Base-by-base conservation (phyloP, 2,329 filamentous ascomycete species). In the Apiospora rasikravindrae region DNA sequence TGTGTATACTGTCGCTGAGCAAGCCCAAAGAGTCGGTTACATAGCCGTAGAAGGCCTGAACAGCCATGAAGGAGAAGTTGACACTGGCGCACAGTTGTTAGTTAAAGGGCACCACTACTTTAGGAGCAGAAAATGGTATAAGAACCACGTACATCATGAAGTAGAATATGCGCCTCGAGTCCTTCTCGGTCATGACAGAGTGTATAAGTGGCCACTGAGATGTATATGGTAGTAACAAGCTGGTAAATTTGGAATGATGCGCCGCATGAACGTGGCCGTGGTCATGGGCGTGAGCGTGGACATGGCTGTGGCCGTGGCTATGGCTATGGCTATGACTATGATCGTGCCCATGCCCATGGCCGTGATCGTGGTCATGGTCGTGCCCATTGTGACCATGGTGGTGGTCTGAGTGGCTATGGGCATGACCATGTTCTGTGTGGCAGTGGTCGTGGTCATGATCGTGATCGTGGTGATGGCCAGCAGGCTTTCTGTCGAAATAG, bases 1-100 rank as follows among this genome's bases (percentile, higher is more conserved):
- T 99, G 83, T 99, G 96, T 74, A 99, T 96, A 78, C 95, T 98
- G 82, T 99, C 96, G 76, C 95, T 98, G 24, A 99, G 89, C n/a
- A 99, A 87, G 2, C 96, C 96, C 6, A 99, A 86, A 0, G 96
- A 99, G 76, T 97, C 95, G 4, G 95, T 98, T 14, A 96, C 84
- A 77, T 96, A 97, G 68, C 96, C 96, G 79, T 99, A 99, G 74
- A 96, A 94, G 53, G 95, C 93, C 79, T 99, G 96, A 1, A 99
- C 90, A 45, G 93, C 85, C 96, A 99, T 99, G 82, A 99, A 99
- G 8, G 87, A 88, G 77, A 99, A 95, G 80, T 99, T 99, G 71
- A 99, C 88, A 74, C 94, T 97, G 79, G 10, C 5, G 44, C 33
- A 44, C 45, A 19, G 19, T n/a, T 44, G 67, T 69, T 37, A 69